Percentiles rank a stretch among this genome's conserved stretches.
Evolutionary conservation across 257 asterid species (phyloP).

Genomic region (Przewalskia tangutica): DNA sequence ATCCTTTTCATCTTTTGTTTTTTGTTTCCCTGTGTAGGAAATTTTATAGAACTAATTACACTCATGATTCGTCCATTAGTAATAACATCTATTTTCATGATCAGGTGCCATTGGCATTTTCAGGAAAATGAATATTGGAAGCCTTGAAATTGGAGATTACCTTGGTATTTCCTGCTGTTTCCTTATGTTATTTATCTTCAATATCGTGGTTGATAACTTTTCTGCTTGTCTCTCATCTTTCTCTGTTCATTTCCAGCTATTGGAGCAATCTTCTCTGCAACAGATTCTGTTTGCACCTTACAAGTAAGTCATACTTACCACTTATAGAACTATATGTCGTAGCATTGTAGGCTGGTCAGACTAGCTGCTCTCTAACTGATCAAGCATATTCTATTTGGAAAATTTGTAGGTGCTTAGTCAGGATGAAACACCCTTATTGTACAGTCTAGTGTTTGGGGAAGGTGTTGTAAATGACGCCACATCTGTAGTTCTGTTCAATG

Average conservation of each 20-base stretch:
- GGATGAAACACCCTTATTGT: conserved; percentile 92
- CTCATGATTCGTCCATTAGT: neutral
- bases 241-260: conserved; percentile 47
- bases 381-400: conserved; percentile 7
- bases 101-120: conserved; percentile 71
- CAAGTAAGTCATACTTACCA: conserved; percentile 40
- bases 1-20: neutral
- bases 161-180: conserved; percentile 42
- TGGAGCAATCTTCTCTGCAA: conserved; percentile 96
- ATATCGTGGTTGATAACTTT: neutral
- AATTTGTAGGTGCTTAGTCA: conserved; percentile 77
- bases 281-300: conserved; percentile 99
- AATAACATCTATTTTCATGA: conserved; percentile 8
- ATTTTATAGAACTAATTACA: neutral
- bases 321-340: neutral
- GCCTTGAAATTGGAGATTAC: conserved; percentile 74
- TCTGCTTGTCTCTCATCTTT: conserved; percentile 6
- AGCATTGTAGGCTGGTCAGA: neutral
- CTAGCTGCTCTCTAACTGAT: neutral
- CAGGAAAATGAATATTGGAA: conserved; percentile 48
- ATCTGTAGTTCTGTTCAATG: conserved; percentile 92
- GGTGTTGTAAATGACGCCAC: conserved; percentile 99
- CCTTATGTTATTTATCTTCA: neutral
- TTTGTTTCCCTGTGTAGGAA: neutral
- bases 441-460: conserved; percentile 98